Conservation (phyloP, 371 early-diverging fungal genomes). For the Coemansia sp. region DNA sequence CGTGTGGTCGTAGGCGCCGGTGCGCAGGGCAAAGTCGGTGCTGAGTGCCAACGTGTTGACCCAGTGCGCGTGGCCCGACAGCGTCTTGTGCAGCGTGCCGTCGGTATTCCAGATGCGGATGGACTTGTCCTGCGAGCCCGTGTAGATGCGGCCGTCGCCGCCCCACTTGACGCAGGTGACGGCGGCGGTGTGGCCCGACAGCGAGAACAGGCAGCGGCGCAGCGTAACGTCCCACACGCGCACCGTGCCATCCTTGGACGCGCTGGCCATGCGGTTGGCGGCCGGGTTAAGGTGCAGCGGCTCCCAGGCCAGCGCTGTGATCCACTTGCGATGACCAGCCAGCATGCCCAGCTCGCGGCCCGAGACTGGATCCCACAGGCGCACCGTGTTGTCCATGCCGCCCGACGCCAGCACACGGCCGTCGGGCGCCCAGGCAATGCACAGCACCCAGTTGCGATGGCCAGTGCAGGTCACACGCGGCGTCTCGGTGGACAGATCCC, state of each 20-base stretch:
- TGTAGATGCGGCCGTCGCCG: slow-evolving; percentile 90
- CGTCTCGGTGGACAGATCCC: slow-evolving; percentile 96
- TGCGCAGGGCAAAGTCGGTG: slow-evolving; percentile 86
- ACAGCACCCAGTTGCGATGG: slow-evolving; percentile 92
- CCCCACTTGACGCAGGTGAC: slow-evolving; percentile 95
- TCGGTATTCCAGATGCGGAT: slow-evolving; percentile 93
- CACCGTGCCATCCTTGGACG: slow-evolving; percentile 95
- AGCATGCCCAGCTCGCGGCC: slow-evolving; percentile 81
- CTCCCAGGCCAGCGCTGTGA: slow-evolving; percentile 91
- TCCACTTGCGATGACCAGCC: slow-evolving; percentile 84
- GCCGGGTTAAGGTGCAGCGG: slow-evolving; percentile 84
- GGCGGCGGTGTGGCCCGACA: slow-evolving; percentile 88
- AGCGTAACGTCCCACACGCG: slow-evolving; percentile 92
- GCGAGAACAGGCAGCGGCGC: slow-evolving; percentile 72
- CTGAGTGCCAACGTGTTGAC: slow-evolving; percentile 90
- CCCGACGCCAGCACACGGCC: slow-evolving; percentile 85
- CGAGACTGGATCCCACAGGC: slow-evolving; percentile 84
- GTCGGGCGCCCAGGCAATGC: slow-evolving; percentile 93
- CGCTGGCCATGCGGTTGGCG: slow-evolving; percentile 81
- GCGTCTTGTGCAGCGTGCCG: slow-evolving; percentile 80
- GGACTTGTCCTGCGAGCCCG: slow-evolving; percentile 88
- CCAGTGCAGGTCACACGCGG: slow-evolving; percentile 62
- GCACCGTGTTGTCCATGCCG: slow-evolving; percentile 89
- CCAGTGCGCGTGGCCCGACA: slow-evolving; percentile 95
- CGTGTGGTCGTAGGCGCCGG: slow-evolving; percentile 89